Evolutionary conservation across 805 yeast species (phyloP).

Genomic region (Ogataea henricii): DNA sequence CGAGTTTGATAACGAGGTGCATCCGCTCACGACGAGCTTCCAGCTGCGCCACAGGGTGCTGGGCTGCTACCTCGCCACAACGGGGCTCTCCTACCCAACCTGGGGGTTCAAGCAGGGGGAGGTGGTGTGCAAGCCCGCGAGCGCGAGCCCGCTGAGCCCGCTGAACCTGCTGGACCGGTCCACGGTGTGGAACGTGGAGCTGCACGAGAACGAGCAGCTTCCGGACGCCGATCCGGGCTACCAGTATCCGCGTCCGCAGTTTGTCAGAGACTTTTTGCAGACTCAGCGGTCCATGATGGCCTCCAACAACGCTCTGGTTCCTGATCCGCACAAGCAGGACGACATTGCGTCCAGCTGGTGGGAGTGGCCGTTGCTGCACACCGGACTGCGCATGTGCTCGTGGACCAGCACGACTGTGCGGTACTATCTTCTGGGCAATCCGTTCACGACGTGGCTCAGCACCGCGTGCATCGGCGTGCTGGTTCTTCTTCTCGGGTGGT

Average conservation of each 20-base stretch:
- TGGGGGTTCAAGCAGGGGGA: conserved; percentile 99
- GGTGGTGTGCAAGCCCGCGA: conserved; percentile 62
- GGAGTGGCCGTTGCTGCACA: conserved; percentile 77
- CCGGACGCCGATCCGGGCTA: conserved; percentile 38
- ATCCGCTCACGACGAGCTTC: conserved; percentile 83
- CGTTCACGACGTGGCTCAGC: conserved; percentile 64
- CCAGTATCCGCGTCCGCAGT: conserved; percentile 50
- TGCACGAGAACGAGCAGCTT: conserved; percentile 53
- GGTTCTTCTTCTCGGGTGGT: conserved; percentile 40
- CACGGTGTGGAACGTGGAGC: conserved; percentile 83
- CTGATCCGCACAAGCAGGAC: conserved; percentile 71
- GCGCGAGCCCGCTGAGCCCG: too few relatives aligned
- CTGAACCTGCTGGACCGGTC: conserved; percentile 48
- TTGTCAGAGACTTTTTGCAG: conserved; percentile 69
- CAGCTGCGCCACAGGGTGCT: conserved; percentile 67
- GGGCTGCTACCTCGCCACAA: conserved; percentile 83
- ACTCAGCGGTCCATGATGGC: conserved; percentile 82
- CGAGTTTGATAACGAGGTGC: conserved; percentile 55
- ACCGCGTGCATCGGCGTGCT: conserved; percentile 49
- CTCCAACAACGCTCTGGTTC: conserved; percentile 77
- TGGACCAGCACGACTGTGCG: conserved; percentile 60
- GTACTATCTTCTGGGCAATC: conserved; percentile 70
- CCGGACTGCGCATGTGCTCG: conserved; percentile 75
- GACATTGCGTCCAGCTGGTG: conserved; percentile 74
- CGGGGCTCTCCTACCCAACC: conserved; percentile 79